phyloP scores from a whole-genome alignment of 2,329 filamentous ascomycete species.

The Ophidiomyces ophidiicola region DNA sequence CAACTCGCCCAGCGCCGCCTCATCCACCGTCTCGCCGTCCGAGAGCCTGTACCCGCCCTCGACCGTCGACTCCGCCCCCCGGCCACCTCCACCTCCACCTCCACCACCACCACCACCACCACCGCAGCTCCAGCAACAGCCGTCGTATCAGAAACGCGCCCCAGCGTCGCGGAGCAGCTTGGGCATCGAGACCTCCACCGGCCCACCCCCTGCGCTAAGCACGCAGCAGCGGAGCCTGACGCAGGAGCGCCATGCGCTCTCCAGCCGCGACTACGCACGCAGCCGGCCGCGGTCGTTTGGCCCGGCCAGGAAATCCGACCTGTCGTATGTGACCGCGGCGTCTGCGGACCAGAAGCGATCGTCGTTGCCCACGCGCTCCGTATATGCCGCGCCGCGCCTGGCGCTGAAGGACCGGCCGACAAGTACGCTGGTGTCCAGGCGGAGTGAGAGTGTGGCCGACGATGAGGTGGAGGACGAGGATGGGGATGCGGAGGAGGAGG shows the following conservation, averaged over 20 bases:
- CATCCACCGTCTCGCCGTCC: conserved; percentile 12
- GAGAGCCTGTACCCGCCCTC: conserved; percentile 15
- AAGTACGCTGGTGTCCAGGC: conserved; percentile 10
- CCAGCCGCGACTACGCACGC: conserved; percentile 8
- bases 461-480: conserved; percentile 17
- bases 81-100: conserved; percentile 18
- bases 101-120: conserved; percentile 10
- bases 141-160: conserved; percentile 25
- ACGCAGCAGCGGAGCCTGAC: conserved; percentile 30
- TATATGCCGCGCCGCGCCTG: conserved; percentile 17
- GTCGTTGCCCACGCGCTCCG: conserved; percentile 16
- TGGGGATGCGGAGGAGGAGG: too few species aligned
- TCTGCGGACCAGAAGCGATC: conserved; percentile 20
- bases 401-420: conserved; percentile 16
- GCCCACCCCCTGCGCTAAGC: conserved; percentile 41
- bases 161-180: conserved; percentile 39
- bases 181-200: conserved; percentile 40
- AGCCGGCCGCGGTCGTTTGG: conserved; percentile 13
- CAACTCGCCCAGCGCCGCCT: conserved; percentile 14
- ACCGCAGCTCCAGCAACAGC: conserved; percentile 13
- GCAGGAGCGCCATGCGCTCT: conserved; percentile 23
- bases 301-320: conserved; percentile 13
- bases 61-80: conserved; percentile 16
- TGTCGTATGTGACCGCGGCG: conserved; percentile 22
- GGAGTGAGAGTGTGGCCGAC: conserved; percentile 15